phyloP scores from a whole-genome alignment of 148 eudicot species.

The Camellia japonica region DNA sequence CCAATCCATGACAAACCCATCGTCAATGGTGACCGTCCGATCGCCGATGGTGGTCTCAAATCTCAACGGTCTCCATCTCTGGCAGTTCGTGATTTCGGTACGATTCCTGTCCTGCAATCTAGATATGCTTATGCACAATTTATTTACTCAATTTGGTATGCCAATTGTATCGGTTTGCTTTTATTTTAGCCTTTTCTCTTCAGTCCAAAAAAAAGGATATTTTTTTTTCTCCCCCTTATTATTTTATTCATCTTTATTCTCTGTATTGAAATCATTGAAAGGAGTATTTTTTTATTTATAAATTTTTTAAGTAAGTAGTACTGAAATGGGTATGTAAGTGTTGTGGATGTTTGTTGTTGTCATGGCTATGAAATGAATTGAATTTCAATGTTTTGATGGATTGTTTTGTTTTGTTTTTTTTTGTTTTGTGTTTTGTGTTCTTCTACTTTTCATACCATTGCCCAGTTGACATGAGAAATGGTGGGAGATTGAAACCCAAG shows the following conservation, averaged over 20 bases:
- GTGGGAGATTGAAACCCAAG: neutral
- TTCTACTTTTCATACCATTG: too few relatives aligned
- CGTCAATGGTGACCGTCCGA: constrained; percentile 13
- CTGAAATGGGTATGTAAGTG: neutral
- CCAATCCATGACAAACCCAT: constrained; percentile 20
- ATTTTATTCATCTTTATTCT: neutral
- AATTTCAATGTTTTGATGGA: neutral
- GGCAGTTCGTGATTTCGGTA: constrained; percentile 19
- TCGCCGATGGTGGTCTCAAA: constrained; percentile 19
- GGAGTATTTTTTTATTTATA: too few relatives aligned
- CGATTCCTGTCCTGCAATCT: neutral
- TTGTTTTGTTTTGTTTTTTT: neutral
- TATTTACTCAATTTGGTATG: neutral
- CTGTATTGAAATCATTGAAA: neutral
- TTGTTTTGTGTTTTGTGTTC: too few relatives aligned
- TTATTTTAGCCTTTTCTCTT: neutral
- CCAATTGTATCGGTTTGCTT: neutral
- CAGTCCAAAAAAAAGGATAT: neutral
- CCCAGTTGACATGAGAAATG: neutral
- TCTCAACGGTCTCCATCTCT: constrained; percentile 15
- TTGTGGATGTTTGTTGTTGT: neutral
- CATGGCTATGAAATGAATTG: neutral
- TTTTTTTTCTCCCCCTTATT: neutral
- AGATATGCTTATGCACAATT: neutral
- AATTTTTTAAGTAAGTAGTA: too few relatives aligned